Evolutionary conservation across 2,329 filamentous ascomycete genomes (phyloP), one percentile per base, ranked within the genome.

Genomic region (Beauveria sp.): DNA sequence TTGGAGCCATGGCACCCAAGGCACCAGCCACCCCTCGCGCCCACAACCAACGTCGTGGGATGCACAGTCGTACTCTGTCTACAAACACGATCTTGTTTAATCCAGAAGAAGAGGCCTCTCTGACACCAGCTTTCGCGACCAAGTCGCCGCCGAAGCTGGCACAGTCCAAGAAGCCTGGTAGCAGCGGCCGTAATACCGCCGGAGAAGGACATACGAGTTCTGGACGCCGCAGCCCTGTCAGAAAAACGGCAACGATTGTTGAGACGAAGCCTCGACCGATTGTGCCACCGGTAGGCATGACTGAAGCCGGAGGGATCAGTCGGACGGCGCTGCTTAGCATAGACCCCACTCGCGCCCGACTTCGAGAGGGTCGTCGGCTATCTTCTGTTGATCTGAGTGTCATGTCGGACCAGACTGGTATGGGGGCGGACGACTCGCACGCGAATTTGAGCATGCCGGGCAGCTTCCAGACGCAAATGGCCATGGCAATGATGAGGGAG

Each of bases 11-110:
- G 14, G 43, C 51, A 28, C 69, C 67, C 37, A 64, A 64, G 10
- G 64, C 66, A n/a, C 67, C 70, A 10, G 67, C 71, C 1, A 72
- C 74, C 60, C 65, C 75, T 18, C 73, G 71, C 44, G 63, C 70
- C 26, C 57, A 55, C 69, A 67, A 69, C 69, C 64, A 71, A 46
- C 73, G 75, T 56, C 72, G 76, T 50, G 76, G 73, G 1, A 68
- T 78, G 5, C 92, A 96, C 68, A 82, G 76, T 60, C 87, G 92
- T 43, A 92, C 91, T 14, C 72, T 88, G 4, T 96, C 92, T 0
- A 89, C 86, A 22, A 91, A 87, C 66, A 96, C 92, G 0, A 92
- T 96, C 59, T 78, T 96, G 1, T 96, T 89, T 74, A 92, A 90
- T 40, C 92, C 92, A 0, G 77, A 85, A 37, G 76, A 80, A 34